These are phyloP conservation scores for Euphorbia lathyris DNA, from an alignment of 345 rosid species.

Conservation along the genomic window DNA sequence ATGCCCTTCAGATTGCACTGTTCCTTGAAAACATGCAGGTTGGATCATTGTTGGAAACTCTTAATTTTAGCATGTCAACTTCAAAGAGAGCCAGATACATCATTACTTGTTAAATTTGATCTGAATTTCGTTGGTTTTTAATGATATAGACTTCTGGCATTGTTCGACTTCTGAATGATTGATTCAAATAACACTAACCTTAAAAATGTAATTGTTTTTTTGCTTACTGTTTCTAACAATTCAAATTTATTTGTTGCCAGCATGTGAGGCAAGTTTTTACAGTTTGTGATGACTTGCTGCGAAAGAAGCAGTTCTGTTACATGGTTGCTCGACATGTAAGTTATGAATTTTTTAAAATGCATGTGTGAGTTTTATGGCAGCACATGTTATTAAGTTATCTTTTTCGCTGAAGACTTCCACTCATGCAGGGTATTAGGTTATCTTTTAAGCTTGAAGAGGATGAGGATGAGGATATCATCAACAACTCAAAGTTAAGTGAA, in stretches of 20 bases:
- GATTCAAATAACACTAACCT: neutral
- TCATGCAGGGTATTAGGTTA: conserved; percentile 63
- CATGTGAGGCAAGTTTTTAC: conserved; percentile 73
- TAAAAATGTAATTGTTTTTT: neutral
- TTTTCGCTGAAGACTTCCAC: conserved; percentile 12
- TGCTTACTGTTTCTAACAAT: conserved; percentile 1
- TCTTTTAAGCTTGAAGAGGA: conserved; percentile 71
- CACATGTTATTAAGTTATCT: neutral
- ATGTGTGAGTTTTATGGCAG: neutral
- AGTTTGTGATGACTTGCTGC: conserved; percentile 59
- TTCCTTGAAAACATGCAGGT: conserved; percentile 86
- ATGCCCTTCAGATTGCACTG: conserved; percentile 82
- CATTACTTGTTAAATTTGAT: neutral
- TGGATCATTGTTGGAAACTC: conserved; percentile 12
- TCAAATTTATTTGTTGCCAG: conserved; percentile 37
- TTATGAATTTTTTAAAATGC: conserved; percentile 6
- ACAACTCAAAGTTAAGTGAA: conserved; percentile 73
- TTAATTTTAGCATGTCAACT: neutral
- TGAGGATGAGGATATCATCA: conserved; percentile 73
- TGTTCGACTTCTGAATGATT: conserved; percentile 4
- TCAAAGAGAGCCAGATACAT: neutral
- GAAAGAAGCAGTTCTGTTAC: conserved; percentile 85
- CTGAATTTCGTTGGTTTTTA: neutral
- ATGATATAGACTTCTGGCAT: neutral
- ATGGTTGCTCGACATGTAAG: conserved; percentile 91